Conservation (phyloP, 495 filamentous ascomycete species). For the Astrocystis sublimbata region DNA sequence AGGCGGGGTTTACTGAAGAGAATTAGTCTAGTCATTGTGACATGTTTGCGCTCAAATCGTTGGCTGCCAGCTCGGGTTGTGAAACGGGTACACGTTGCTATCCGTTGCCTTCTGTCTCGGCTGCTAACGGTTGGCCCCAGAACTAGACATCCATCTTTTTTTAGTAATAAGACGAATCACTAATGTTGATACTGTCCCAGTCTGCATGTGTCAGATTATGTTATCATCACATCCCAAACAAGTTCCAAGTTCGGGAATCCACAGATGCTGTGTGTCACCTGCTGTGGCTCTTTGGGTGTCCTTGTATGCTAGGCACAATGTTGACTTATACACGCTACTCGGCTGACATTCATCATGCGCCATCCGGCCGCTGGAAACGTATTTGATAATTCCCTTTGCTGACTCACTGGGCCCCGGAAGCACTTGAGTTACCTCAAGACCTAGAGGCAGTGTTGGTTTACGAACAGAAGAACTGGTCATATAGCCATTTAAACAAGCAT, state of each 20-base stretch:
- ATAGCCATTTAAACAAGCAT: too few species aligned
- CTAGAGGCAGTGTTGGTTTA: background rate
- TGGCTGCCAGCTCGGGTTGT: background rate
- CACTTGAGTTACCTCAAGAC: background rate
- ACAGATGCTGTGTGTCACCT: background rate
- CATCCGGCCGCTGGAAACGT: background rate
- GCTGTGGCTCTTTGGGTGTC: background rate
- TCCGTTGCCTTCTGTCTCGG: conserved; percentile 16
- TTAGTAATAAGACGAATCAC: background rate
- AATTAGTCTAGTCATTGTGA: background rate
- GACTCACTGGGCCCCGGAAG: background rate
- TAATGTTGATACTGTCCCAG: background rate
- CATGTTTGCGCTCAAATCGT: background rate
- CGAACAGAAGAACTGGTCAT: too few species aligned
- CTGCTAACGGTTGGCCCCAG: conserved; percentile 7
- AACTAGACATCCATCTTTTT: background rate
- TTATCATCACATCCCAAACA: background rate
- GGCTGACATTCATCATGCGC: background rate
- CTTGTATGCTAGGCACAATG: background rate
- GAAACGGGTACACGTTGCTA: conserved; percentile 9
- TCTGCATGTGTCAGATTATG: background rate
- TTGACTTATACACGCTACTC: background rate
- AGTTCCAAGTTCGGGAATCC: too few species aligned
- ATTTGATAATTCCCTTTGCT: background rate
- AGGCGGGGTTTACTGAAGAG: conserved; percentile 8